These are phyloP conservation scores for Cucurbita moschata DNA, from an alignment of 306 rosid genomes.

Conservation along the genomic window DNA sequence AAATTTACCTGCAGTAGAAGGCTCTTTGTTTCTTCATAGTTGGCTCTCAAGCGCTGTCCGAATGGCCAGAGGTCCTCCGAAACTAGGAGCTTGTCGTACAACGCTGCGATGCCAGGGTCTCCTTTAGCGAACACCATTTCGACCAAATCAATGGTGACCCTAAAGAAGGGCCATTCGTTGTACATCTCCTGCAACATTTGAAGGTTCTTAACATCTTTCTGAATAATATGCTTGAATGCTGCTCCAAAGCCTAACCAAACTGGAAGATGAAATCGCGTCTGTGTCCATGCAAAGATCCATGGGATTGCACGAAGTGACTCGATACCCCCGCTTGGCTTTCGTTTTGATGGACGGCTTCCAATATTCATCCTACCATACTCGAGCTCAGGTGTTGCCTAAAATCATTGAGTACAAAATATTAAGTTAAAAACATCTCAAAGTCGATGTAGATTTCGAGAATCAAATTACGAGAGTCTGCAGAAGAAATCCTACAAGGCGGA, in stretches of 20 bases:
- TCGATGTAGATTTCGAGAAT: neutral
- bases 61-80: constrained; percentile 72
- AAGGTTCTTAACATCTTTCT: constrained; percentile 65
- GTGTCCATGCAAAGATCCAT: constrained; percentile 98
- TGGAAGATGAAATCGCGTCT: constrained; percentile 96
- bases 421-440: neutral
- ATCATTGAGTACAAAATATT: neutral
- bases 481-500: constrained; percentile 65
- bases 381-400: constrained; percentile 90
- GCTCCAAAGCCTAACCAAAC: constrained; percentile 93
- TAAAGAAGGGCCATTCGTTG: constrained; percentile 87
- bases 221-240: constrained; percentile 49
- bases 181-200: constrained; percentile 78
- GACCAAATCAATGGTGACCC: constrained; percentile 89
- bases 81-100: constrained; percentile 77
- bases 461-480: neutral
- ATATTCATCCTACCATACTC: constrained; percentile 98
- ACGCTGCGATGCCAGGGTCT: constrained; percentile 67
- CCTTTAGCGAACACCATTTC: constrained; percentile 99
- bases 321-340: constrained; percentile 95
- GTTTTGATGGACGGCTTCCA: constrained; percentile 89
- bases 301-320: constrained; percentile 99
- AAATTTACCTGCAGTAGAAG: constrained; percentile 59
- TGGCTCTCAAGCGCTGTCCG: constrained; percentile 52
- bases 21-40: constrained; percentile 69